Percentiles rank a stretch among this genome's conserved stretches.
These are phyloP conservation scores for Cystofilobasidium ferigula DNA, from an alignment of 768 basidiomycete species.

Conservation along the genomic window DNA sequence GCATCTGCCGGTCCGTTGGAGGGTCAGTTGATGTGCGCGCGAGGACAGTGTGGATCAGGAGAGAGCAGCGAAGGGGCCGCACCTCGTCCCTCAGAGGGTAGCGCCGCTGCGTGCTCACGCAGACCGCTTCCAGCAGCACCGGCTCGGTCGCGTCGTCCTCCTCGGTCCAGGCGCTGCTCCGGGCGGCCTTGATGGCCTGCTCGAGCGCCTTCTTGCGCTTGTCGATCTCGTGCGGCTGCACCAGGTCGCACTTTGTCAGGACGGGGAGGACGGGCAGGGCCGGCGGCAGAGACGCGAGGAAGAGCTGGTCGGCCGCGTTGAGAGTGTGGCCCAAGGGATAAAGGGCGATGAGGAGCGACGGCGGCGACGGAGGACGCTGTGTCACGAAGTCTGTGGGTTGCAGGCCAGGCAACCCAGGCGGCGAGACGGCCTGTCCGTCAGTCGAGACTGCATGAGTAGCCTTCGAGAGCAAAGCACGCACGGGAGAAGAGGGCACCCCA, in stretches of 20 bases:
- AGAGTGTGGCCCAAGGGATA: conserved; percentile 13
- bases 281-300: conserved; percentile 22
- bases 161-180: conserved; percentile 9
- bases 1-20: not conserved
- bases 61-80: not conserved
- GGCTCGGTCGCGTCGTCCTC: not conserved
- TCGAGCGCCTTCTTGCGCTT: conserved; percentile 6
- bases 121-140: not conserved
- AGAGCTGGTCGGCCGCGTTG: conserved; percentile 12
- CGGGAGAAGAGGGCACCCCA: conserved; percentile 60
- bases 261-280: conserved; percentile 20
- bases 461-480: not conserved
- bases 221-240: conserved; percentile 4
- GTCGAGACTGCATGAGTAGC: not conserved
- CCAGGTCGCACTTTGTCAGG: conserved; percentile 25
- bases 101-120: not conserved
- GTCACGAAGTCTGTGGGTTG: conserved; percentile 13
- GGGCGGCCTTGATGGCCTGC: not conserved
- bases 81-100: not conserved
- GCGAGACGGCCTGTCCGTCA: not conserved
- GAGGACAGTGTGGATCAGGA: too few species aligned
- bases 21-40: too few species aligned
- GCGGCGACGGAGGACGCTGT: conserved; percentile 15
- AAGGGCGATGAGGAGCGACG: conserved; percentile 19
- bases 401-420: not conserved